Base-by-base conservation (phyloP, 768 basidiomycete species). In the Thelephora ganbajun region DNA sequence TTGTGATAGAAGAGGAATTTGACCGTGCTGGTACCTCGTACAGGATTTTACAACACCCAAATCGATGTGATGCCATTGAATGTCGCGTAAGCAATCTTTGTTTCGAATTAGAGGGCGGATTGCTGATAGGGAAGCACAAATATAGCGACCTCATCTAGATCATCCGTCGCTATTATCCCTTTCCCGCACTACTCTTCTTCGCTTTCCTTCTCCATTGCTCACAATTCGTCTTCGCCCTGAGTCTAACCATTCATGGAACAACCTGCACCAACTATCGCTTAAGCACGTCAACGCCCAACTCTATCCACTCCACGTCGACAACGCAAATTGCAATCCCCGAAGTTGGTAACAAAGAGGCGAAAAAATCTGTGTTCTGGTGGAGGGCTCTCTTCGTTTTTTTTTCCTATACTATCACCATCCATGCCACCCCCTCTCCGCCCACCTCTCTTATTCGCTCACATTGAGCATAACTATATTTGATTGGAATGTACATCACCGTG, bases 31-130 rank as follows among this genome's bases (percentile, higher is more conserved):
- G 44, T 39, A 41, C 35, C 50, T 39, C 48, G 9, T 33, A 33
- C 58, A 74, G 84, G 89, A 66, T 89, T 84, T 70, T 89, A 88
- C 70, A 86, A 86, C 70, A 92, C 88, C 23, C 86, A 91, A 70
- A 94, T 97, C 68, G 91, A 93, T 66, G 91, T 94, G 70, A 93
- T 96, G 92, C 92, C 92, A 52, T 73, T 92, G 62, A 92, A 92
- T 66, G 87, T 93, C 65, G 87, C 87, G 83, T 62, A 52, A 52
- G 61, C 59, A 30, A 12, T 26, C 33, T 48, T 46, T 49, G 46
- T 46, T 51, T 44, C 22, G 26, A 30, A 9, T 30, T 4, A 9
- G 26, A 30, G 26, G 26, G 26, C 26, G 9, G 4, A 9, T 30
- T 30, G 9, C 26, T 30, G 26, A 30, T 30, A n/a, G 26, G 26